Conservation (phyloP, 352 stramenopile genomes). For the Pseudoperonospora humuli region DNA sequence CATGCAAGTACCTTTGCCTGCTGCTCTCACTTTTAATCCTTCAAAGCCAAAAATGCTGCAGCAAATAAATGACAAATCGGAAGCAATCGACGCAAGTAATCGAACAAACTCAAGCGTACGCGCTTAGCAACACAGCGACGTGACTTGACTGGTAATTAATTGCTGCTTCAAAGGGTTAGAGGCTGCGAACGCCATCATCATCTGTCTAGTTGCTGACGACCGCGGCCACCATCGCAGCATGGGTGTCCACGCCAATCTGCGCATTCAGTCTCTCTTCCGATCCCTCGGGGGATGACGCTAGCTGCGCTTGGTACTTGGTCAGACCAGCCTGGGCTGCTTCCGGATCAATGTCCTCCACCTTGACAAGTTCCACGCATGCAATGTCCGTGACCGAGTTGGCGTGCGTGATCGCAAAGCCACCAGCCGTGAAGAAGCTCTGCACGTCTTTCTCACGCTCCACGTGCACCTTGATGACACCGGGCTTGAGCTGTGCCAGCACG, state of each 20-base stretch:
- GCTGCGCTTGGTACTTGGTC: constrained; percentile 86
- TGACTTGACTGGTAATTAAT: constrained; percentile 28
- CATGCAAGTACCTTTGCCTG: background rate
- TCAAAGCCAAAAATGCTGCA: background rate
- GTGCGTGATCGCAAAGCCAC: constrained; percentile 95
- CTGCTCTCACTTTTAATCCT: background rate
- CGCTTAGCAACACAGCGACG: constrained; percentile 15
- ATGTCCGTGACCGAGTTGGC: constrained; percentile 95
- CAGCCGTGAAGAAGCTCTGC: constrained; percentile 97
- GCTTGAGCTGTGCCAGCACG: constrained; percentile 96
- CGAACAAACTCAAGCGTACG: constrained; percentile 14
- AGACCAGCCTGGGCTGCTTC: constrained; percentile 83
- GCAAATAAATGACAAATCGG: background rate
- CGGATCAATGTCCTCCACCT: constrained; percentile 94
- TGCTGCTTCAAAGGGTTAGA: constrained; percentile 10
- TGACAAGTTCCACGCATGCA: constrained; percentile 93
- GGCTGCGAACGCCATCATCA: background rate
- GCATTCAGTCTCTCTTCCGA: constrained; percentile 89
- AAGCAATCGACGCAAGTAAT: constrained; percentile 1
- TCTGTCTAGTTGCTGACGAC: constrained; percentile 59
- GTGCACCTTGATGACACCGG: constrained; percentile 89
- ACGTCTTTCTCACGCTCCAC: constrained; percentile 77
- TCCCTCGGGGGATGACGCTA: constrained; percentile 75
- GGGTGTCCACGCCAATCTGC: constrained; percentile 94
- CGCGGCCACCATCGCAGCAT: constrained; percentile 88